Percentiles rank a stretch among this genome's conserved stretches.
These are phyloP conservation scores for Umbelopsis sp. DNA, from an alignment of 192 early-diverging fungal species.

Conservation along the genomic window DNA sequence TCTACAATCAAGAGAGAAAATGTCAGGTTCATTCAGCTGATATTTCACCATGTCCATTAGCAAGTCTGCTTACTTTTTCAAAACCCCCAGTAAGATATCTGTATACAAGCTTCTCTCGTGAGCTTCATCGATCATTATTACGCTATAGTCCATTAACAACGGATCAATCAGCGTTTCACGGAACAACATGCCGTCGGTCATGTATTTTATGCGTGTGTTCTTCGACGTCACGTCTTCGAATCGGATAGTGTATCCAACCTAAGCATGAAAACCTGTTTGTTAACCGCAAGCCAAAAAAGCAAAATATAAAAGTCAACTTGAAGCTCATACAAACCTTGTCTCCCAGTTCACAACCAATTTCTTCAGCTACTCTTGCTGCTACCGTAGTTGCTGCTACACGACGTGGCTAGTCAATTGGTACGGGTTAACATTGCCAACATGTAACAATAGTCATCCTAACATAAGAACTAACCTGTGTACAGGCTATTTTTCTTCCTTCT, in stretches of 20 bases:
- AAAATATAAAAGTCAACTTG: no score
- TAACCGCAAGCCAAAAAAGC: no score
- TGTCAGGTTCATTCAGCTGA: no score
- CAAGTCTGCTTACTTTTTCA: conserved; percentile 78
- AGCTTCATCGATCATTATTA: conserved; percentile 82
- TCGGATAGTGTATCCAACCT: conserved; percentile 78
- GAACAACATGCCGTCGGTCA: conserved; percentile 87
- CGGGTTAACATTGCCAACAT: conserved; percentile 42
- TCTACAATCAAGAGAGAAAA: no score
- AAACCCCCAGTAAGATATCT: conserved; percentile 67
- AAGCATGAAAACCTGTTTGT: neutral
- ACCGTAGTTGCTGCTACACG: conserved; percentile 74
- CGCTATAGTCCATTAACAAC: conserved; percentile 67
- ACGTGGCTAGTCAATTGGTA: conserved; percentile 47
- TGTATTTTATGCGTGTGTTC: conserved; percentile 73
- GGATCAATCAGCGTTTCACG: conserved; percentile 78
- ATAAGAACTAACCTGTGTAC: conserved; percentile 63
- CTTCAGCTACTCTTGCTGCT: conserved; percentile 75
- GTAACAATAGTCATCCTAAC: neutral
- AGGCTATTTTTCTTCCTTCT: conserved; percentile 63
- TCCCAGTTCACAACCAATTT: conserved; percentile 68
- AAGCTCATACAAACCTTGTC: conserved; percentile 46
- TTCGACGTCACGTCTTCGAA: conserved; percentile 62
- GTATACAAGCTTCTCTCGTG: conserved; percentile 77
- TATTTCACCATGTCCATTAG: no score